These are phyloP conservation scores for Microbotryum violaceum DNA, from an alignment of 1,284 basidiomycete genomes.

Conservation along the genomic window DNA sequence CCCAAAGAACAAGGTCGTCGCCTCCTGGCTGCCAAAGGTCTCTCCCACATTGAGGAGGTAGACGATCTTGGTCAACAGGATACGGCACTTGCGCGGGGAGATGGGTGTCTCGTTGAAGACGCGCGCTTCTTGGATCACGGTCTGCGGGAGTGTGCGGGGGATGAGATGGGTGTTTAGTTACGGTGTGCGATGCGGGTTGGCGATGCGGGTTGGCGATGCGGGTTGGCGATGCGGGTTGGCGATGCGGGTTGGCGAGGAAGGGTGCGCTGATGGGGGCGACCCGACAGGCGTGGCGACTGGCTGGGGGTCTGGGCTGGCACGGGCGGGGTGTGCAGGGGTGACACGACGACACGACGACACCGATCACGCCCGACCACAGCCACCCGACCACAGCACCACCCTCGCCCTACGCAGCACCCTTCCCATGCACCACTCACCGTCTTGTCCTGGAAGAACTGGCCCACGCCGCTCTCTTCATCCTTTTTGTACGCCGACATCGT, in stretches of 20 bases:
- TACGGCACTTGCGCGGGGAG: constrained; percentile 75
- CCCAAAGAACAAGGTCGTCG: constrained; percentile 96
- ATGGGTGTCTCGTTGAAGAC: constrained; percentile 99
- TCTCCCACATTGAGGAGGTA: constrained; percentile 96
- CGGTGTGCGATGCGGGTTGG: neutral
- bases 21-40: constrained; percentile 89
- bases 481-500: constrained; percentile 30
- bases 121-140: constrained; percentile 93
- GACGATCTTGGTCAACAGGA: constrained; percentile 90
- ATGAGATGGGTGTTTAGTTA: too few relatives aligned
- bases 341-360: too few relatives aligned
- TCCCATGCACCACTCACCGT: constrained; percentile 19
- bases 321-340: too few relatives aligned
- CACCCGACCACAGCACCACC: too few relatives aligned
- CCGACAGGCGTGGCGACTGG: too few relatives aligned
- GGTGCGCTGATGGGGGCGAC: too few relatives aligned
- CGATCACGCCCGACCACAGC: too few relatives aligned
- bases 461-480: constrained; percentile 33
- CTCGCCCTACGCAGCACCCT: neutral
- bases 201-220: too few relatives aligned
- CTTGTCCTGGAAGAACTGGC: constrained; percentile 40
- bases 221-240: too few relatives aligned
- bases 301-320: too few relatives aligned
- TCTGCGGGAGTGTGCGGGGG: constrained; percentile 38
- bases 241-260: neutral